These are phyloP conservation scores for Drosera spatulata DNA, from an alignment of 179 eudicot species.

Conservation along the genomic window DNA sequence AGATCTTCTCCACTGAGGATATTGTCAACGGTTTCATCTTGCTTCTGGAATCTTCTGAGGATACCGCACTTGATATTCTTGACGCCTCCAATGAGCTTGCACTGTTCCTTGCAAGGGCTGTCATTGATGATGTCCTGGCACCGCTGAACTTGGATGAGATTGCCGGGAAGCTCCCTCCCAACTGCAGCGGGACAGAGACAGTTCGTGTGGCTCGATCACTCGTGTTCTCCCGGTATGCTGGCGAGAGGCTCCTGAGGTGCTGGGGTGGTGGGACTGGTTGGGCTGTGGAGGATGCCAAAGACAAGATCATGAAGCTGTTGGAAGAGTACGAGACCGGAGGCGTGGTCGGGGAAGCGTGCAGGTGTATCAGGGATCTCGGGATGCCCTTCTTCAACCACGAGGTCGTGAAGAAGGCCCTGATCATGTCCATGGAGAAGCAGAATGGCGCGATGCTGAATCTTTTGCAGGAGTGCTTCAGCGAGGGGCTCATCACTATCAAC, in stretches of 20 bases:
- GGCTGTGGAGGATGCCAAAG: constrained; percentile 98
- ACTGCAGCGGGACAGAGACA: constrained; percentile 77
- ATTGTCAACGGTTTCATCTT: constrained; percentile 74
- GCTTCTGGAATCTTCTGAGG: constrained; percentile 93
- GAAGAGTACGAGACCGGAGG: constrained; percentile 92
- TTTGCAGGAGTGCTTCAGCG: constrained; percentile 66
- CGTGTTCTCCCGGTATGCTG: constrained; percentile 81
- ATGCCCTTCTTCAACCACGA: constrained; percentile 98
- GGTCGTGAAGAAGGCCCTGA: constrained; percentile 92
- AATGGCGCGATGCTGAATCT: constrained; percentile 78
- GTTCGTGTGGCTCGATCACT: constrained; percentile 77
- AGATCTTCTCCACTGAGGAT: constrained; percentile 87
- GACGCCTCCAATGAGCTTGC: constrained; percentile 93
- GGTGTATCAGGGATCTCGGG: constrained; percentile 81
- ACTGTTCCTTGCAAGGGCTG: constrained; percentile 83
- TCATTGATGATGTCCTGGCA: constrained; percentile 83
- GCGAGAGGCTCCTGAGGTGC: constrained; percentile 91
- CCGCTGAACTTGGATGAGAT: constrained; percentile 86
- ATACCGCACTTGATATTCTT: constrained; percentile 80
- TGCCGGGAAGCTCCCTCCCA: constrained; percentile 43
- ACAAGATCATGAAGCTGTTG: constrained; percentile 78
- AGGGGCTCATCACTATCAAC: constrained; percentile 83
- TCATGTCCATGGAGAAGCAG: constrained; percentile 99
- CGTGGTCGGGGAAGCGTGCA: constrained; percentile 83
- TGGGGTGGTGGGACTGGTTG: constrained; percentile 99